phyloP scores from a whole-genome alignment of 2,329 filamentous ascomycete species.

The Alternaria viburni region DNA sequence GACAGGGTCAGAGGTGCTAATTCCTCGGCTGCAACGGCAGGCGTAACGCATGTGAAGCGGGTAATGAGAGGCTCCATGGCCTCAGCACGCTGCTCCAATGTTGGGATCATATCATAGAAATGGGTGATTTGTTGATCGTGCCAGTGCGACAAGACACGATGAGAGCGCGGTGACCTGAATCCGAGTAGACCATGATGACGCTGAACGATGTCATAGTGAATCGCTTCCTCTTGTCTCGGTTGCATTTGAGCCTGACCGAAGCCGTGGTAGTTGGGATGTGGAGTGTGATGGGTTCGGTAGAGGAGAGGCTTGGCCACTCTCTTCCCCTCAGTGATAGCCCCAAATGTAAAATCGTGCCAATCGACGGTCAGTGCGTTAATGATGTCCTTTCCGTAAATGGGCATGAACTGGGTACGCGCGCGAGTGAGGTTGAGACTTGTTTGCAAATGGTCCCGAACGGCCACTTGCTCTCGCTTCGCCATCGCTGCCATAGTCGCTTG shows the following conservation, averaged over 20 bases:
- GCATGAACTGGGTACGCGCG: constrained; percentile 77
- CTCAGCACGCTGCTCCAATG: constrained; percentile 73
- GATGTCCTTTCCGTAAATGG: constrained; percentile 81
- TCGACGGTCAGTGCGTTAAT: constrained; percentile 74
- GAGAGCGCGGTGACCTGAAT: constrained; percentile 38
- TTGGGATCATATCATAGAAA: constrained; percentile 73
- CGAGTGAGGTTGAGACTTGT: constrained; percentile 82
- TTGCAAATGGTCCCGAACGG: constrained; percentile 75
- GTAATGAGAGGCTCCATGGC: constrained; percentile 76
- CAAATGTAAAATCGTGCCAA: constrained; percentile 43
- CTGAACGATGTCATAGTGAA: constrained; percentile 52
- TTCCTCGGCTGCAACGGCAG: constrained; percentile 82
- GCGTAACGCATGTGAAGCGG: constrained; percentile 92
- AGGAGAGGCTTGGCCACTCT: constrained; percentile 17
- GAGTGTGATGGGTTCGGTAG: constrained; percentile 14
- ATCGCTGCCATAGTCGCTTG: constrained; percentile 74
- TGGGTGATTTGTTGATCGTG: constrained; percentile 72
- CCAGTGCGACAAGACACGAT: constrained; percentile 62
- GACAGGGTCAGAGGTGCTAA: constrained; percentile 69
- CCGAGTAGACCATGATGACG: constrained; percentile 37
- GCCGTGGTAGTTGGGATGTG: constrained; percentile 14
- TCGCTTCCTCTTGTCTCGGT: constrained; percentile 13
- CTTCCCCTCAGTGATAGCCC: constrained; percentile 50
- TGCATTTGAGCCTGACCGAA: constrained; percentile 34
- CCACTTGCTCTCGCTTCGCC: constrained; percentile 68